Evolutionary conservation across 2,329 filamentous ascomycete species (phyloP), one percentile per base, ranked within the genome.

Genomic region (Nannizziopsis arthrosporioides): DNA sequence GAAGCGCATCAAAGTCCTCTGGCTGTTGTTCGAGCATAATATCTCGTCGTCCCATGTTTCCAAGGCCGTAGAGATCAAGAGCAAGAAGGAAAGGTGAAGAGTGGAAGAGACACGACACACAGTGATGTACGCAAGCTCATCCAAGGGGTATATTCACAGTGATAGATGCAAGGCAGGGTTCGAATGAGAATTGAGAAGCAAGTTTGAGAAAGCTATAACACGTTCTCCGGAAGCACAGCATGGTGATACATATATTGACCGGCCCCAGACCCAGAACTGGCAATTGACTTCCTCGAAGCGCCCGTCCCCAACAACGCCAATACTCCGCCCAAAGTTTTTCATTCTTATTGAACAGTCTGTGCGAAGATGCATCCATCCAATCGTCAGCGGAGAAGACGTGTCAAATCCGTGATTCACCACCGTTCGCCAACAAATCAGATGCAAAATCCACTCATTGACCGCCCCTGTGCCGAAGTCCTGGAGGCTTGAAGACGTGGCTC

Each of bases 1-100:
- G 76, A 9, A 78, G 63, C 36, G 70, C 68, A 54, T 76, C 72
- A 51, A 76, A 76, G 44, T 70, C 68, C 37, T 64, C 59, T 37
- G 46, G 46, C 2, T 47, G 46, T 32, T 48, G 41, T 15, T 48
- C 46, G 9, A 35, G 12, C 30, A 47, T 44, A 1, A 44, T 19
- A 8, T 41, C 27, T 8, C 15, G n/a, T 47, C 36, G 44, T 34
- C 18, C 36, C 43, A 45, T 45, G 43, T 19, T 40, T 40, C 37
- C 17, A 17, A 37, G 10, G 35, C n/a, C n/a, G 12, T 15, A 14
- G 35, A 37, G 14, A 37, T 14, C 35, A 17, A 14, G 12, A 8
- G 35, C 35, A 15, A 15, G 35, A 37, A 12, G 35, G n/a, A 17
- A 14, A 14, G 14, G 2, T 17, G 35, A 15, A 17, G 22, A 27